phyloP scores from a whole-genome alignment of 306 rosid genomes.

The Dicorynia guianensis region DNA sequence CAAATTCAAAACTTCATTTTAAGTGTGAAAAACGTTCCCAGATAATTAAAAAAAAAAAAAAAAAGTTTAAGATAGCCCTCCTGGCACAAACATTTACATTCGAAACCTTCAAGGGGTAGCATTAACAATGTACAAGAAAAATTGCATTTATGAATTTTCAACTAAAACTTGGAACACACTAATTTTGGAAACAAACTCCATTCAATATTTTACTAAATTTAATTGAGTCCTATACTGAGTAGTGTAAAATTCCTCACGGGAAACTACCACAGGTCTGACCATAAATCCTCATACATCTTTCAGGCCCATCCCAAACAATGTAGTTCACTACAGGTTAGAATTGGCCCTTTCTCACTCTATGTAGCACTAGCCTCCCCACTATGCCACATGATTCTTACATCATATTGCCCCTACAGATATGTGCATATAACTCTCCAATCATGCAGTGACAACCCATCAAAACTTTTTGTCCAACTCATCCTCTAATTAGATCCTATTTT shows the following conservation, averaged over 20 bases:
- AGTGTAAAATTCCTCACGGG: no score
- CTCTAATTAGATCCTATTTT: neutral
- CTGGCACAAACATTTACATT: neutral
- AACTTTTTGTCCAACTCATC: neutral
- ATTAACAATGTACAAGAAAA: no score
- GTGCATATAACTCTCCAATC: neutral
- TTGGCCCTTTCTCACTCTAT: neutral
- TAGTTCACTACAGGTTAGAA: neutral
- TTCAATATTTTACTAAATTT: neutral
- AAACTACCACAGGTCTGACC: no score
- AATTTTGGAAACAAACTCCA: neutral
- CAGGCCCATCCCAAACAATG: neutral
- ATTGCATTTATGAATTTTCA: neutral
- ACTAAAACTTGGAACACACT: conserved; percentile 12
- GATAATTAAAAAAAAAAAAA: no score
- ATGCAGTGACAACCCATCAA: neutral
- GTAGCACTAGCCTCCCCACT: no score
- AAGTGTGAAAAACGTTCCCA: neutral
- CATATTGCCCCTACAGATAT: neutral
- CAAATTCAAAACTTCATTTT: neutral
- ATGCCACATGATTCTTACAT: neutral
- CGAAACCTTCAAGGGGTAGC: neutral
- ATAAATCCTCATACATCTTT: no score
- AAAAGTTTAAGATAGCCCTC: neutral
- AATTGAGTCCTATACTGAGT: no score